These are phyloP conservation scores for Schizochytrium sp. DNA, from an alignment of 108 stramenopile genomes.

Conservation along the genomic window DNA sequence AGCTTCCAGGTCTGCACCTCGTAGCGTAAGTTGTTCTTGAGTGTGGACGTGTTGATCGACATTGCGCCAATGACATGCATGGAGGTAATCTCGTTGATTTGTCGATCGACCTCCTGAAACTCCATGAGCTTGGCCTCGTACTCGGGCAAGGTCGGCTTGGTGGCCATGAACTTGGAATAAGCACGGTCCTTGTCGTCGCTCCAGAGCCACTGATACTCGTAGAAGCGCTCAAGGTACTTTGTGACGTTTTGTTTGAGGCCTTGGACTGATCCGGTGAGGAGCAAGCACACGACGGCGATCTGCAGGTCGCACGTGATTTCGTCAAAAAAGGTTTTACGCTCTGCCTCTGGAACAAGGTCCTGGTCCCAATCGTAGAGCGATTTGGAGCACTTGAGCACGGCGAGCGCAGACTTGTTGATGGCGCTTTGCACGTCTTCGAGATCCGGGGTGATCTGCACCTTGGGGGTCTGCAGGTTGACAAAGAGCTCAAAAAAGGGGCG, in stretches of 20 bases:
- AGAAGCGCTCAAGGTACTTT: conserved; percentile 63
- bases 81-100: conserved; percentile 60
- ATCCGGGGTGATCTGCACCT: conserved; percentile 60
- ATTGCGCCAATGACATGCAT: conserved; percentile 78
- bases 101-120: conserved; percentile 54
- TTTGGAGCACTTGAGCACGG: conserved; percentile 72
- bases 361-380: conserved; percentile 60
- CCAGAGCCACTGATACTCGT: conserved; percentile 75
- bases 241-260: conserved; percentile 73
- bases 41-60: conserved; percentile 62
- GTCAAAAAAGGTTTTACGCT: conserved; percentile 61
- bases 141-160: conserved; percentile 59
- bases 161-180: conserved; percentile 63
- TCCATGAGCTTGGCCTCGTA: conserved; percentile 61
- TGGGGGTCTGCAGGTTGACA: conserved; percentile 67
- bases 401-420: conserved; percentile 73
- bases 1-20: conserved; percentile 69
- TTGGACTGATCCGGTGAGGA: conserved; percentile 76
- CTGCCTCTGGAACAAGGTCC: background rate
- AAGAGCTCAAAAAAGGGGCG: conserved; percentile 76
- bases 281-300: conserved; percentile 71
- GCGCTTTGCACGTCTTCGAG: conserved; percentile 77
- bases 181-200: conserved; percentile 68
- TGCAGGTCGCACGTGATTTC: conserved; percentile 80
- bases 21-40: conserved; percentile 61